Conservation (phyloP, 192 early-diverging fungal species). For the Coemansia asiatica region DNA sequence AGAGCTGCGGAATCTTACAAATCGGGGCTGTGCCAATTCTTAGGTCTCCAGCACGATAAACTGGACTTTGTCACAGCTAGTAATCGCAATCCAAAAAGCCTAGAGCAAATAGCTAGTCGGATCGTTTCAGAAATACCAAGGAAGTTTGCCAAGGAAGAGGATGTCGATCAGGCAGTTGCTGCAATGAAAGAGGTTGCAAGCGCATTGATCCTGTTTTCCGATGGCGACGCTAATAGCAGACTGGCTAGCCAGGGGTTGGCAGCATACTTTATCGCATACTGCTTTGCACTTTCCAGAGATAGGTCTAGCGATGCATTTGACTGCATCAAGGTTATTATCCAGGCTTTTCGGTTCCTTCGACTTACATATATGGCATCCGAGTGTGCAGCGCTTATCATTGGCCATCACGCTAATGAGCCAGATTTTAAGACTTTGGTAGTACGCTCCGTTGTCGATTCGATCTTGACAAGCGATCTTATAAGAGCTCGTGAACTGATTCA, state of each 20-base stretch:
- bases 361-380: constrained; percentile 21
- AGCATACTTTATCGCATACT: constrained; percentile 15
- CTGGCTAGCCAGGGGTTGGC: constrained; percentile 16
- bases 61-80: not conserved
- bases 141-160: constrained; percentile 44
- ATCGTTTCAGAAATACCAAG: constrained; percentile 21
- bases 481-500: constrained; percentile 18
- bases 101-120: not conserved
- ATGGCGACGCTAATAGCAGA: not conserved
- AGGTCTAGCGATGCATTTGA: constrained; percentile 5
- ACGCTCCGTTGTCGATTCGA: constrained; percentile 11
- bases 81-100: not conserved
- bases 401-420: constrained; percentile 23
- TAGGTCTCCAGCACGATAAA: constrained; percentile 15
- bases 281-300: constrained; percentile 25
- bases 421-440: constrained; percentile 18
- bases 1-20: constrained; percentile 13
- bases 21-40: constrained; percentile 24
- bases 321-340: not conserved
- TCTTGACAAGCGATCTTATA: constrained; percentile 21
- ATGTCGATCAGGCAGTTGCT: constrained; percentile 31
- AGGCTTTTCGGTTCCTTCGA: not conserved
- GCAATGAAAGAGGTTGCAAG: constrained; percentile 41
- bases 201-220: constrained; percentile 18
- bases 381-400: constrained; percentile 30